Base-by-base conservation (phyloP, 805 yeast species). In the Metschnikowia continentalis region DNA sequence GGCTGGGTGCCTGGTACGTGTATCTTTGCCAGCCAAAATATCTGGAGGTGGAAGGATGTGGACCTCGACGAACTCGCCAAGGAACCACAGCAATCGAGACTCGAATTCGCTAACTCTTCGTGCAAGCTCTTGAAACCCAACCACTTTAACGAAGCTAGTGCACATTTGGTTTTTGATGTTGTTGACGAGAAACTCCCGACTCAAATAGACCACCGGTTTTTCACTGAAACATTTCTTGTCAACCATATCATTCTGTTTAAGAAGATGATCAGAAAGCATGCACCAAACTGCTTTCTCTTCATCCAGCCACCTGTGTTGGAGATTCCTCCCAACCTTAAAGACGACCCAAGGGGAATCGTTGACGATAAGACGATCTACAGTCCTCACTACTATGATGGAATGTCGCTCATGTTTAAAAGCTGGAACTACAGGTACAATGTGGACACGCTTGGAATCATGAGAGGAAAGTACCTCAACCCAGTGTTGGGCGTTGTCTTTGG, bases 331-430 rank as follows among this genome's bases (percentile, higher is more conserved):
- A 63, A 68, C 10, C 66, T 88, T 53, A 76, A 75, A 52, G 77
- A 75, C 11, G 75, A 79, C 39, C 63, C 69, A 1, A 63, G 75
- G 11, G 63, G 72, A 3, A 62, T 83, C n/a, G 63, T 86, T 13
- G 94, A 87, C 60, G 64, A 72, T 1, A 79, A 78, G 46, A 84
- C 92, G 0, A 82, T 87, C 1, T 84, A 84, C 59, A 83, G 96
- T 17, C 94, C 96, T 2, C 99, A 92, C 68, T 92, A 85, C 65
- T 92, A 92, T 64, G 99, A 92, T 65, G 99, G 98, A 0, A 79
- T 92, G 83, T 87, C 97, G 1, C 71, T 92, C 35, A 84, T 94
- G 91, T 86, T 88, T 67, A 90, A 90, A 68, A 80, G 84, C 5
- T 94, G 99, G 99, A 88, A 87, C 61, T 74, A 82, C 33, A 70